Percentiles rank a stretch among this genome's conserved stretches.
phyloP scores from a whole-genome alignment of 2,329 filamentous ascomycete species.

The Ceratocystis colombiana region DNA sequence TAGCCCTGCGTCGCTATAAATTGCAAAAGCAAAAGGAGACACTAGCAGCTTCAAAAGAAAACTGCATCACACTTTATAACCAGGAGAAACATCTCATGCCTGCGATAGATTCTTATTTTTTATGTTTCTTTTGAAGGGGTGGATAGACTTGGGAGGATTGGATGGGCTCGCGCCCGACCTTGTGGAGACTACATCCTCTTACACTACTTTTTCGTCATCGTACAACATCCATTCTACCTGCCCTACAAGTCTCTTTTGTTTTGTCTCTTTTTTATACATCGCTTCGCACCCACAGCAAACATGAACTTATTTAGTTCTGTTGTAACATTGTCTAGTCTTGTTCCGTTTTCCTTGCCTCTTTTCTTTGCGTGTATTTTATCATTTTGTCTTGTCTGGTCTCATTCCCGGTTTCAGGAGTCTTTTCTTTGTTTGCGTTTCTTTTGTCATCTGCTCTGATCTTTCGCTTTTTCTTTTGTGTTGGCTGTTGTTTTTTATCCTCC shows the following conservation, averaged over 20 bases:
- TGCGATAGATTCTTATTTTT: background rate
- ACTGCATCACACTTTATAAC: background rate
- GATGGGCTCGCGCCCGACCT: no score
- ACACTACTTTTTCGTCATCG: no score
- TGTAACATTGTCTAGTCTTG: no score
- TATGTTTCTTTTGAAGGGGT: background rate
- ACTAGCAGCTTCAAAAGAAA: background rate
- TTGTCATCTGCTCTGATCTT: background rate
- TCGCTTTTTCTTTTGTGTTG: background rate
- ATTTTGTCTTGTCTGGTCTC: no score
- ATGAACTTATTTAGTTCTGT: no score
- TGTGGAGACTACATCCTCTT: no score
- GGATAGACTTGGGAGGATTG: background rate
- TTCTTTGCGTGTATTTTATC: no score
- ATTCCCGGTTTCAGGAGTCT: no score
- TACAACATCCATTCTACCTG: no score
- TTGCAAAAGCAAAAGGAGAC: background rate
- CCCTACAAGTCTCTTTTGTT: background rate
- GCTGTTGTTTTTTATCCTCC: background rate
- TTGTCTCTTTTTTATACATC: background rate
- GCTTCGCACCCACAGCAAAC: no score
- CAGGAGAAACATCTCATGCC: background rate
- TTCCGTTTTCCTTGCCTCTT: no score
- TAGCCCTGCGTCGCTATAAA: constrained; percentile 35
- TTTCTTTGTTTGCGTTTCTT: constrained; percentile 12